Evolutionary conservation across 2,329 filamentous ascomycete species (phyloP), one percentile per base, ranked within the genome.

Genomic region (Diaporthe citri): DNA sequence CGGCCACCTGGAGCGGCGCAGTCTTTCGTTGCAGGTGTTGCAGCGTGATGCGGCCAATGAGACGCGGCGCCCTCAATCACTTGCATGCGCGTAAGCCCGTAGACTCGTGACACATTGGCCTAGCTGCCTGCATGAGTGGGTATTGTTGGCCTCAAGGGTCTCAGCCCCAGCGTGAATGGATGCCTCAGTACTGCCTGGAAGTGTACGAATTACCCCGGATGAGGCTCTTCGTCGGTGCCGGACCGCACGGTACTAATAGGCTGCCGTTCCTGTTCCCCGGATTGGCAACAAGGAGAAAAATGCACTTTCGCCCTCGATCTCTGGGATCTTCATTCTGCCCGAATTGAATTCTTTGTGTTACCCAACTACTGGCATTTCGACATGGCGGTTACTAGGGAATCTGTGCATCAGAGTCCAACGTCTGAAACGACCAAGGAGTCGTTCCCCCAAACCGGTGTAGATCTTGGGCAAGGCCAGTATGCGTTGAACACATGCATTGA

Each of bases 1-100:
- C 25, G 43, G 69, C 69, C 70, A 52, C 43, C 70, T 67, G 10
- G 31, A 52, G 70, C 70, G 70, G 70, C 70, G 70, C 70, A 72
- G 69, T 48, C 55, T 56, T 36, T 31, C 13, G 56, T 52, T 72
- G 70, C 70, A 64, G 70, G 56, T 28, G 52, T 25, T 59, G 28
- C 34, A 4, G 15, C 56, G 25, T 3, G 20, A 20, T 55, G 70
- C 25, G 43, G 25, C 70, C 70, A 72, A 72, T 72, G n/a, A 48
- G 28, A 51, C 36, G 28, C 3, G 52, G 2, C 22, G 15, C n/a
- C 17, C 8, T 62, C 57, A 41, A 28, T 34, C 31, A 51, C 28
- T n/a, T 36, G 62, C 62, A 72, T 64, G 57, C 57, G 36, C 28
- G 34, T 31, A 64, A 62, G 56, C 70, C 69, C 17, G 56, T 36